Evolutionary conservation across 2,329 filamentous ascomycete species (phyloP).

Genomic region (Periglandula ipomoeae): DNA sequence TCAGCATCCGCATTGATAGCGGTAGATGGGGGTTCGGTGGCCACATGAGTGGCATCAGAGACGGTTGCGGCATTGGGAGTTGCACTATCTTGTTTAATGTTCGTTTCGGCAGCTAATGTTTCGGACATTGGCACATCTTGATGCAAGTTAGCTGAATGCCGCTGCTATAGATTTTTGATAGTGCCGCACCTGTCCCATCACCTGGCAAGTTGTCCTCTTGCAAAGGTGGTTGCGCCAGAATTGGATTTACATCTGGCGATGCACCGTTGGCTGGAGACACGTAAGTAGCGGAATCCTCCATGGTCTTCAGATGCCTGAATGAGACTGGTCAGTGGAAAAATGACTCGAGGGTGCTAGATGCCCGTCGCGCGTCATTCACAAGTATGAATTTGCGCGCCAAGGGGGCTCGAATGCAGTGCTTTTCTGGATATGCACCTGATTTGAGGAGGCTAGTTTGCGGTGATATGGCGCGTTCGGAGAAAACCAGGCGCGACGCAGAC

Average conservation of each 20-base stretch:
- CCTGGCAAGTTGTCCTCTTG: conserved; percentile 32
- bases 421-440: neutral
- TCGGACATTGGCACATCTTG: conserved; percentile 58
- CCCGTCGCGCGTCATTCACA: conserved; percentile 9
- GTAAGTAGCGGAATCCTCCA: conserved; percentile 51
- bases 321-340: too few species aligned
- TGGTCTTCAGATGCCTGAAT: too few species aligned
- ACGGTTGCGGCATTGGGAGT: conserved; percentile 50
- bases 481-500: conserved; percentile 28
- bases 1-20: conserved; percentile 65
- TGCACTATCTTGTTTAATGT: conserved; percentile 52
- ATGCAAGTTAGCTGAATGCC: conserved; percentile 4
- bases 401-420: neutral
- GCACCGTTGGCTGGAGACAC: conserved; percentile 48
- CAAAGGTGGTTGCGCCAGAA: conserved; percentile 45
- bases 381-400: neutral
- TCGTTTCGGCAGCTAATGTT: conserved; percentile 33
- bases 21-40: conserved; percentile 47
- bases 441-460: conserved; percentile 9
- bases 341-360: too few species aligned
- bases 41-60: conserved; percentile 56
- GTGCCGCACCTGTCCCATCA: conserved; percentile 36
- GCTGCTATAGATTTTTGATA: too few species aligned
- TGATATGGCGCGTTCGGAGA: conserved; percentile 24
- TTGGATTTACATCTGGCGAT: conserved; percentile 47